A percentile compares a stretch with the other conserved stretches of the same genome.
Conservation (phyloP, 306 rosid species). For the Crotalaria pallida region DNA sequence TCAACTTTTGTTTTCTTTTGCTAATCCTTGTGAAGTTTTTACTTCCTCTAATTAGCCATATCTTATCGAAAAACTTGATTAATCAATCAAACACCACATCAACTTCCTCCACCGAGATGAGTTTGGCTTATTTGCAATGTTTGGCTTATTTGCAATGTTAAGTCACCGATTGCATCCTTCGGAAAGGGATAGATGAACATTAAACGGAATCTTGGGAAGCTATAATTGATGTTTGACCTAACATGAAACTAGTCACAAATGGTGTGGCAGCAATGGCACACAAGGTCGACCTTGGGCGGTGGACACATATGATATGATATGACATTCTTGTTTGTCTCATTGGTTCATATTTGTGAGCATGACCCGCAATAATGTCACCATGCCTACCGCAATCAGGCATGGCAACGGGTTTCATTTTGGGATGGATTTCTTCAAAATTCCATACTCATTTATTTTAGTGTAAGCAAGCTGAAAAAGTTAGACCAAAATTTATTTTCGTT, state of each 20-base stretch:
- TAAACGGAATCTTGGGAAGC: background rate
- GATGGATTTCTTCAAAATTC: no score
- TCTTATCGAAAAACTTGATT: background rate
- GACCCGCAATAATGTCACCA: constrained; percentile 16
- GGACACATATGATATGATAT: background rate
- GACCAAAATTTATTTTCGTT: no score
- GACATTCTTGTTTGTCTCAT: constrained; percentile 17
- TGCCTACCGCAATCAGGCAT: no score
- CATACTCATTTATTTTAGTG: no score
- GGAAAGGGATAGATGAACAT: background rate
- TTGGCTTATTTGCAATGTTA: background rate
- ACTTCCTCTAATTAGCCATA: background rate
- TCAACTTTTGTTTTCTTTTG: background rate
- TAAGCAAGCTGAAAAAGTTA: no score
- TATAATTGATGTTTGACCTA: constrained; percentile 16
- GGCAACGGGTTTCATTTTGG: no score
- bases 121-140: background rate
- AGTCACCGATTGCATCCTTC: no score
- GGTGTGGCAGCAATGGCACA: background rate
- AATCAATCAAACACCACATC: background rate
- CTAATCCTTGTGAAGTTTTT: background rate
- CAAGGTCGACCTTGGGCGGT: constrained; percentile 20
- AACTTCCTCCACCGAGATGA: background rate
- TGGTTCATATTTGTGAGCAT: constrained; percentile 6
- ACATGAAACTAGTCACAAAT: background rate